phyloP scores from a whole-genome alignment of 352 stramenopile species.

The Phytophthora tentaculata region DNA sequence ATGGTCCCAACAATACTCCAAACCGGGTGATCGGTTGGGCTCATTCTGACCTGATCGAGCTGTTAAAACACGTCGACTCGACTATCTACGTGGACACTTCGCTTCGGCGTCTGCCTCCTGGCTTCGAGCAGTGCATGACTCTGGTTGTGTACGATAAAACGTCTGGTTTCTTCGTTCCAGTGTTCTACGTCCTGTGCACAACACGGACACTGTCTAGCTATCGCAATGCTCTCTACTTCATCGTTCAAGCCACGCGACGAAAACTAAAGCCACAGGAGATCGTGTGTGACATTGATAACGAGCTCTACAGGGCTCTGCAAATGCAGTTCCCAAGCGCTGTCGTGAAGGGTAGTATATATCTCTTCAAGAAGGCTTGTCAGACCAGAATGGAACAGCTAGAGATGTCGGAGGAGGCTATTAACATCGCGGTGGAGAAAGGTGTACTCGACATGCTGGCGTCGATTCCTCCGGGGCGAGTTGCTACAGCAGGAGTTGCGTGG shows the following conservation, averaged over 20 bases:
- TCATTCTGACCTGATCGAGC: slow-evolving; percentile 13
- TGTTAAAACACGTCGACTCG: slow-evolving; percentile 17
- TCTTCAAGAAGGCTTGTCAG: slow-evolving; percentile 4
- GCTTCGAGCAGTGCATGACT: slow-evolving; percentile 19
- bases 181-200: slow-evolving; percentile 9
- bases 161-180: slow-evolving; percentile 5
- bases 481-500: slow-evolving; percentile 18
- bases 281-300: slow-evolving; percentile 5
- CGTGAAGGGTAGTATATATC: slow-evolving; percentile 2
- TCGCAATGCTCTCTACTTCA: slow-evolving; percentile 4
- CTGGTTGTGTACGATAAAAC: slow-evolving; percentile 1
- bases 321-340: neutral
- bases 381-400: slow-evolving; percentile 20
- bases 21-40: slow-evolving; percentile 20
- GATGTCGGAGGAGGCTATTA: slow-evolving; percentile 21
- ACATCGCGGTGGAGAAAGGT: slow-evolving; percentile 24
- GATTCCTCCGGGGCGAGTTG: slow-evolving; percentile 15
- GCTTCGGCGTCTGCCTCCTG: slow-evolving; percentile 14
- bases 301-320: neutral
- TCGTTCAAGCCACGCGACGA: neutral
- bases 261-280: slow-evolving; percentile 6
- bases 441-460: slow-evolving; percentile 25
- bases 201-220: neutral
- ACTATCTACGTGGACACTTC: slow-evolving; percentile 30
- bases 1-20: neutral